Evolutionary conservation across 345 rosid species (phyloP).

Genomic region (Brassica rapa): DNA sequence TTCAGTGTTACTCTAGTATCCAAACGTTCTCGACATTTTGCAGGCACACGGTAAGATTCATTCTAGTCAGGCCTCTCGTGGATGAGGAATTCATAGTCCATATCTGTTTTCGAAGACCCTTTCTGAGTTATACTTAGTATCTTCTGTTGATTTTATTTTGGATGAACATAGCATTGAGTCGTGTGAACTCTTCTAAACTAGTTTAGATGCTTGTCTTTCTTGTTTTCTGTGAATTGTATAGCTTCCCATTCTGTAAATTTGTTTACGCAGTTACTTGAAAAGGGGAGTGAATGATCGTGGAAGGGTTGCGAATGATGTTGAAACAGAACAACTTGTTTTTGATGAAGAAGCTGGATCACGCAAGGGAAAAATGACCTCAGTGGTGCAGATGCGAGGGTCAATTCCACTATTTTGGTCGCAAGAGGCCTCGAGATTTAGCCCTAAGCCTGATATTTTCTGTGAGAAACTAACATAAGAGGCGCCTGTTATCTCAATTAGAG

Average conservation of each 20-base stretch:
- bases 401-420: slow-evolving; percentile 99
- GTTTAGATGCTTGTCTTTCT: slow-evolving; percentile 14
- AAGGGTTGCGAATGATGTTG: slow-evolving; percentile 99
- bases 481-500: slow-evolving; percentile 15
- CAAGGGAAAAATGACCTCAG: slow-evolving; percentile 97
- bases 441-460: slow-evolving; percentile 98
- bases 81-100: slow-evolving; percentile 14
- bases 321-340: slow-evolving; percentile 94
- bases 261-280: slow-evolving; percentile 75
- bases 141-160: not conserved
- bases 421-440: slow-evolving; percentile 97
- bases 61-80: slow-evolving; percentile 12
- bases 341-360: slow-evolving; percentile 93
- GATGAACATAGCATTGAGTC: not conserved
- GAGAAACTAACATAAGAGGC: slow-evolving; percentile 38
- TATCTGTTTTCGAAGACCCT: not conserved
- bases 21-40: slow-evolving; percentile 97
- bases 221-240: not conserved
- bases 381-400: slow-evolving; percentile 98
- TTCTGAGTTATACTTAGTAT: not conserved
- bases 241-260: slow-evolving; percentile 12
- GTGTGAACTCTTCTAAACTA: slow-evolving; percentile 18
- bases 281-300: slow-evolving; percentile 98
- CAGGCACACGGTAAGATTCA: slow-evolving; percentile 82
- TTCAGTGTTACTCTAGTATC: slow-evolving; percentile 80